Base-by-base conservation (phyloP, 192 early-diverging fungal genomes). In the Helicostylum pulchrum region DNA sequence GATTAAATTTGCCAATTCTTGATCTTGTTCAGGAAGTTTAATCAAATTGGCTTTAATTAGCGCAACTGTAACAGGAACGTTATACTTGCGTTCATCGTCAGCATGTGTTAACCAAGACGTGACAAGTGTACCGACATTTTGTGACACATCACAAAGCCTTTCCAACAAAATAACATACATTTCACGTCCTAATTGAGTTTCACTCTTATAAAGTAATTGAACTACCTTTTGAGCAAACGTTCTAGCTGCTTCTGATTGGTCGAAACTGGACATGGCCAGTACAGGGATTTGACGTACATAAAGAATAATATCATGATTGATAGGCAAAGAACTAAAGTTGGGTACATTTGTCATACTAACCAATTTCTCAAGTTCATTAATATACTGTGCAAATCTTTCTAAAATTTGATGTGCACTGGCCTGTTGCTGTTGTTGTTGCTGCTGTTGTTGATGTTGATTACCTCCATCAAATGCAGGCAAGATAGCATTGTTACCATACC, bases 51-150 rank as follows among this genome's bases (percentile, higher is more conserved):
- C 87, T 59, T 89, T 87, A 64, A 97, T 87, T 44, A 99, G 78
- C 7, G 89, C 85, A 17, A 91, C 74, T 0, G 93, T 91, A 0
- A 91, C 91, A 9, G 88, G 82, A 2, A 96, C 92, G 62, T 92
- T 93, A 66, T 87, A 90, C 72, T 97, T 94, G 67, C 94, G 91
- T 74, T 96, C 96, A 67, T 99, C 97, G 59, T 95, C 93, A 2
- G 90, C 86, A 77, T 92, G 95, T 21, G 94, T 81, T 17, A 99
- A 73, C 97, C 97, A 99, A 34, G 85, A 84, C 10, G 84, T 89
- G 26, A 98, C 90, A 70, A 98, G 94, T 57, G 88, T 88, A 14
- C 80, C 83, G 7, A 93, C 87, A 34, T 85, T 85, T 51, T 80
- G 81, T 0, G 97, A 95, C 50, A 87, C 71, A 49, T 94, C 93